These are phyloP conservation scores for Pichiaceae sp. DNA, from an alignment of 1,139 yeast genomes.

Conservation along the genomic window DNA sequence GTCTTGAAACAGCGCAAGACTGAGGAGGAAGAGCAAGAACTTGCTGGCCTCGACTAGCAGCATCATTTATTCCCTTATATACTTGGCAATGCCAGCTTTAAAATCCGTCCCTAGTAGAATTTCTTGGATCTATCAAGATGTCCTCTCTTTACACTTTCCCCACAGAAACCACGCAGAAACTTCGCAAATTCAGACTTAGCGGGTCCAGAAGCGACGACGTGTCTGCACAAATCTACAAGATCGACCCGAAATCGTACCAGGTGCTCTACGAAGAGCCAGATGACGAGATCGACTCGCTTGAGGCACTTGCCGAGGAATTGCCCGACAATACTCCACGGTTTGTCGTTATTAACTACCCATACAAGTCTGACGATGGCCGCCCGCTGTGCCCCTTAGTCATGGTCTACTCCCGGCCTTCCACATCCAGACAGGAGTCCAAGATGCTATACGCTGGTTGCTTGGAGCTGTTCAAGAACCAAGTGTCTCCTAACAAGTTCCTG, in stretches of 20 bases:
- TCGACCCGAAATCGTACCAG: conserved; percentile 50
- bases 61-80: not conserved
- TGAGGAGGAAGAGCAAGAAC: conserved; percentile 50
- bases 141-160: conserved; percentile 53
- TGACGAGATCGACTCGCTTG: conserved; percentile 46
- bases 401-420: conserved; percentile 79
- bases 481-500: conserved; percentile 54
- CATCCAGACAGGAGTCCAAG: conserved; percentile 67
- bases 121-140: conserved; percentile 9
- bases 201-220: conserved; percentile 47
- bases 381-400: conserved; percentile 66
- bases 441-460: conserved; percentile 91
- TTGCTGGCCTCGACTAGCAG: conserved; percentile 21
- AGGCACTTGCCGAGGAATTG: conserved; percentile 64
- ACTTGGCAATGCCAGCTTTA: not conserved
- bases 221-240: conserved; percentile 56
- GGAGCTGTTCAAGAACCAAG: conserved; percentile 67
- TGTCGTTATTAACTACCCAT: conserved; percentile 70
- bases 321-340: conserved; percentile 82
- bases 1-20: conserved; percentile 70
- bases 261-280: conserved; percentile 32
- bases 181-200: conserved; percentile 39
- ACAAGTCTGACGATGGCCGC: conserved; percentile 62
- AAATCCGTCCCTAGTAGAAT: not conserved
- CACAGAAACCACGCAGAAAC: conserved; percentile 50